Evolutionary conservation across 108 stramenopile species (phyloP).

Genomic region (Nannochloropsis salina): DNA sequence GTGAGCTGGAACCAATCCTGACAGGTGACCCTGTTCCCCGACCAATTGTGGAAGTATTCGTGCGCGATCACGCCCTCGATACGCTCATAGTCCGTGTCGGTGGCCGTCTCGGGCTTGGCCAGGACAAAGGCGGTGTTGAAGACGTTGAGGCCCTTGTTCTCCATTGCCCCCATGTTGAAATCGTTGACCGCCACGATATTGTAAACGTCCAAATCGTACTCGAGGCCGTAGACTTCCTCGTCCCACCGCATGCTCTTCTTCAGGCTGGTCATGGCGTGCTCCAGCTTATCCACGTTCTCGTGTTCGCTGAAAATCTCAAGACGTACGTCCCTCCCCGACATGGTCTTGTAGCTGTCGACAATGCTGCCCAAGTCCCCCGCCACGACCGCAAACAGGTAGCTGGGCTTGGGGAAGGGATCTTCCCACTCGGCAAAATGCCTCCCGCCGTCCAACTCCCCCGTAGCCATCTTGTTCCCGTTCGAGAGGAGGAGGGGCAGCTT

Average conservation of each 20-base stretch:
- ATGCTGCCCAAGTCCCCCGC: constrained; percentile 79
- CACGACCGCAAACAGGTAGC: constrained; percentile 86
- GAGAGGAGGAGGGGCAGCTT: constrained; percentile 73
- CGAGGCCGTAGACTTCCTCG: constrained; percentile 79
- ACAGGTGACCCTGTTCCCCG: constrained; percentile 90
- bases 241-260: constrained; percentile 92
- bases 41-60: constrained; percentile 97
- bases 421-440: constrained; percentile 77
- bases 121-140: constrained; percentile 95
- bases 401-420: constrained; percentile 91
- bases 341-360: constrained; percentile 61
- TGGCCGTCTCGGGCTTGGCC: constrained; percentile 80
- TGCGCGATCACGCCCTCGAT: constrained; percentile 87
- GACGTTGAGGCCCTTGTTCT: constrained; percentile 85
- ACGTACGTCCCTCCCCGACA: constrained; percentile 65
- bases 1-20: constrained; percentile 97
- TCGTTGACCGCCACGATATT: constrained; percentile 84
- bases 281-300: constrained; percentile 73
- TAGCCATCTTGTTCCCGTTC: constrained; percentile 82
- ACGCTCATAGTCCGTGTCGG: constrained; percentile 81
- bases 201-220: constrained; percentile 90
- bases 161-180: constrained; percentile 95
- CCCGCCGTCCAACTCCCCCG: constrained; percentile 52
- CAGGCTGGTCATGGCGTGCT: constrained; percentile 77
- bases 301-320: constrained; percentile 71